Evolutionary conservation across 2,329 filamentous ascomycete species (phyloP).

Genomic region (Phoma sp.): DNA sequence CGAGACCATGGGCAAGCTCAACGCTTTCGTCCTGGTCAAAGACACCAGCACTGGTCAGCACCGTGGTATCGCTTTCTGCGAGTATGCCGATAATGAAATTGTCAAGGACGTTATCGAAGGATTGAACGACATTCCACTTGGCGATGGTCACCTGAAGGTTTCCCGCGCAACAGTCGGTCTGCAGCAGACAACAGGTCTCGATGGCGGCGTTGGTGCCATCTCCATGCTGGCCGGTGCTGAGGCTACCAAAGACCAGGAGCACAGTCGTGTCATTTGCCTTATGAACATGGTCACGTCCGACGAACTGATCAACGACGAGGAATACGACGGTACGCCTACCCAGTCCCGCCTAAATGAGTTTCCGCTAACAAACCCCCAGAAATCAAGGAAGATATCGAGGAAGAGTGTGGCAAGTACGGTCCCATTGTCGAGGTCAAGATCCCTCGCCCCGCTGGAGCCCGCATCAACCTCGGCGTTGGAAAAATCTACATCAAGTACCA

Average conservation of each 20-base stretch:
- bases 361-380: conserved; percentile 61
- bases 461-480: conserved; percentile 86
- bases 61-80: conserved; percentile 93
- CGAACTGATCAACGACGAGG: conserved; percentile 90
- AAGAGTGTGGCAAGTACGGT: conserved; percentile 93
- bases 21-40: conserved; percentile 89
- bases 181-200: conserved; percentile 88
- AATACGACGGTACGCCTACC: conserved; percentile 79
- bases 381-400: conserved; percentile 92
- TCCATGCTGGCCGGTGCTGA: conserved; percentile 94
- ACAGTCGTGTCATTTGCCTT: conserved; percentile 84
- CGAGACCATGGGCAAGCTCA: conserved; percentile 88
- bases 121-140: conserved; percentile 91
- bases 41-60: conserved; percentile 86
- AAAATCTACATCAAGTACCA: conserved; percentile 99
- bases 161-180: conserved; percentile 89
- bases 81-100: conserved; percentile 78
- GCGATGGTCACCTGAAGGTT: conserved; percentile 84
- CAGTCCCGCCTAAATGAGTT: neutral
- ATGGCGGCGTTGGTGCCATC: conserved; percentile 97
- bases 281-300: conserved; percentile 99
- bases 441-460: conserved; percentile 81
- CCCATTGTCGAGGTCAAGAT: conserved; percentile 88
- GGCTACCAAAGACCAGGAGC: conserved; percentile 73
- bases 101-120: conserved; percentile 90